Conservation (phyloP, 352 stramenopile species). For the Phytophthora pisi region DNA sequence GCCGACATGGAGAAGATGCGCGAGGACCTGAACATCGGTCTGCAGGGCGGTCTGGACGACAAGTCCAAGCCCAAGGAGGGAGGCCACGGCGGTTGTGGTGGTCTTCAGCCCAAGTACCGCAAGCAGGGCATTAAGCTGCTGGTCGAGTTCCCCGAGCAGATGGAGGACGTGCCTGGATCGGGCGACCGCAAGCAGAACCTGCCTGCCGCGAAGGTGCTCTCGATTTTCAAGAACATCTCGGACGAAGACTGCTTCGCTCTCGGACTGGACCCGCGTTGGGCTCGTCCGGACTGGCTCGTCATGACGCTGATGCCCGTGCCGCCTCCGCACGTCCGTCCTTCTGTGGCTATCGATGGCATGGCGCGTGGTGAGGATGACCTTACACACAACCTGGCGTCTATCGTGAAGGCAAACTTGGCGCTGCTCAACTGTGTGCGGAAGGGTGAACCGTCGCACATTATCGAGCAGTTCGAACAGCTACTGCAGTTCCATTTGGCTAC, state of each 20-base stretch:
- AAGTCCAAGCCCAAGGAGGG: constrained; percentile 85
- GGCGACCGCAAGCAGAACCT: constrained; percentile 98
- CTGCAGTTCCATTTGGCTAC: constrained; percentile 88
- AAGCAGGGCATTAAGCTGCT: constrained; percentile 96
- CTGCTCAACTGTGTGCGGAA: constrained; percentile 95
- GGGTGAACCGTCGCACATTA: constrained; percentile 95
- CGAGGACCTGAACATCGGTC: constrained; percentile 85
- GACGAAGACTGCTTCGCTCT: constrained; percentile 96
- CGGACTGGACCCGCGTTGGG: constrained; percentile 95
- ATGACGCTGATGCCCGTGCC: constrained; percentile 98
- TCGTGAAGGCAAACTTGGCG: constrained; percentile 98
- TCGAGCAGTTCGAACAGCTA: constrained; percentile 93
- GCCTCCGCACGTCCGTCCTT: constrained; percentile 97
- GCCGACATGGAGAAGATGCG: constrained; percentile 91
- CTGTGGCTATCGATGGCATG: constrained; percentile 94
- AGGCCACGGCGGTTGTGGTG: constrained; percentile 80
- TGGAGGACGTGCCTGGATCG: constrained; percentile 93
- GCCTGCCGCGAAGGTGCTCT: constrained; percentile 93
- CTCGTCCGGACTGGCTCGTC: constrained; percentile 98
- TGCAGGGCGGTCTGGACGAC: constrained; percentile 82
- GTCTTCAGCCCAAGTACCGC: constrained; percentile 95
- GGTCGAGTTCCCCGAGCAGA: constrained; percentile 95
- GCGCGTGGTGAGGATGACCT: constrained; percentile 97
- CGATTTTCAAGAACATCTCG: constrained; percentile 97
- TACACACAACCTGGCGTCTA: constrained; percentile 97